phyloP scores from a whole-genome alignment of 1,284 basidiomycete species.

The Porogramme epimiltina region DNA sequence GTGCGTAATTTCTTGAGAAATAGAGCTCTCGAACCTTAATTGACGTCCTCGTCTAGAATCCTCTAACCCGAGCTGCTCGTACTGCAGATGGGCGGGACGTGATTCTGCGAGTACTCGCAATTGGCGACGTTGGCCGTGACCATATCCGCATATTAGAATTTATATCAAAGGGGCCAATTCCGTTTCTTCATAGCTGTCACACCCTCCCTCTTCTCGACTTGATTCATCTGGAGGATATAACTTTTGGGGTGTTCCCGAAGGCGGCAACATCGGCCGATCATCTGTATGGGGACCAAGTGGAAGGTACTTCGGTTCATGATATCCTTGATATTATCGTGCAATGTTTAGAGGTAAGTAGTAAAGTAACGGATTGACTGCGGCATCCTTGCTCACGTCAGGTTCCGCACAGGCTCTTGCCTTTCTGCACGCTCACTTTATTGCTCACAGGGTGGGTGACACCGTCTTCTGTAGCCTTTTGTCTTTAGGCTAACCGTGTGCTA shows the following conservation, averaged over 20 bases:
- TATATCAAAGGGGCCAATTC: too few relatives aligned
- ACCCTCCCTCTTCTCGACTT: slow-evolving; percentile 24
- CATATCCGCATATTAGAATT: too few relatives aligned
- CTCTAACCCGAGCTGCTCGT: too few relatives aligned
- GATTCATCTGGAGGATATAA: slow-evolving; percentile 30
- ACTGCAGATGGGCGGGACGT: too few relatives aligned
- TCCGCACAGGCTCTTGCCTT: slow-evolving; percentile 1
- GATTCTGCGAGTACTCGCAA: too few relatives aligned
- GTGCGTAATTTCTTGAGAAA: too few relatives aligned
- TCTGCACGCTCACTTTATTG: slow-evolving; percentile 1
- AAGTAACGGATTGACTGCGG: too few relatives aligned
- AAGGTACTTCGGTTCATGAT: slow-evolving; percentile 31
- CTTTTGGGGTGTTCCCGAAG: slow-evolving; percentile 33
- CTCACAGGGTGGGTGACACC: slow-evolving; percentile 1
- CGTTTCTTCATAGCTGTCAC: slow-evolving; percentile 2
- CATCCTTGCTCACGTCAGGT: too few relatives aligned
- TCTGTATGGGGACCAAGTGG: slow-evolving; percentile 17
- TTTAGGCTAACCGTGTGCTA: not conserved
- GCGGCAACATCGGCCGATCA: too few relatives aligned
- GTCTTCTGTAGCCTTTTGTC: not conserved
- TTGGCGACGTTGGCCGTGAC: too few relatives aligned
- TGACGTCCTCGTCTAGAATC: too few relatives aligned
- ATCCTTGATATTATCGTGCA: slow-evolving; percentile 34
- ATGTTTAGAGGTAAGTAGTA: slow-evolving; percentile 25
- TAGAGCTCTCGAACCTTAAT: too few relatives aligned